Percentiles rank a stretch among this genome's conserved stretches.
Conservation (phyloP, 768 basidiomycete species). For the Ephemerocybe angulata region DNA sequence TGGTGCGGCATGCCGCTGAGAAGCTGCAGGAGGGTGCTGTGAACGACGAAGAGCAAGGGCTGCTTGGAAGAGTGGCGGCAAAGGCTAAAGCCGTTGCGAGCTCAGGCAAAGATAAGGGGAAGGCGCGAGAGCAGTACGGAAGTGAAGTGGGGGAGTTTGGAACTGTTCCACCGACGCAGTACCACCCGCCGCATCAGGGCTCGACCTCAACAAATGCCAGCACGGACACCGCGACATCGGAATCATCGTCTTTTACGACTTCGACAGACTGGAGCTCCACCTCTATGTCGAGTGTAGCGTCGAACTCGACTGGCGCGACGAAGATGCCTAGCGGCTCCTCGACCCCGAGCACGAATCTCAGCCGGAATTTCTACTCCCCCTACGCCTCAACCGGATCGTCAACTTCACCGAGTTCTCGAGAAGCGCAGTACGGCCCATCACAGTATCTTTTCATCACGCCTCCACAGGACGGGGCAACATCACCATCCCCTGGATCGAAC, state of each 20-base stretch:
- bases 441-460: background rate
- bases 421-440: background rate
- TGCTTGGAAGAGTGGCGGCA: conserved; percentile 3
- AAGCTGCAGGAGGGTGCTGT: conserved; percentile 32
- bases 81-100: background rate
- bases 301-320: background rate
- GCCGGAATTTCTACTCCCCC: conserved; percentile 7
- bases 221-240: background rate
- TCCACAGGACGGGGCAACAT: background rate
- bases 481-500: background rate
- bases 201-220: background rate
- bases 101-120: conserved; percentile 7
- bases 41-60: conserved; percentile 15
- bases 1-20: conserved; percentile 18
- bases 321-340: background rate
- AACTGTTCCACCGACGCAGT: background rate
- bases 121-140: conserved; percentile 1
- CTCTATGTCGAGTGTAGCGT: background rate
- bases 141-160: conserved; percentile 6
- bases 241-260: conserved; percentile 4
- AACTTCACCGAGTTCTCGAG: background rate
- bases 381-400: background rate
- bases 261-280: background rate
- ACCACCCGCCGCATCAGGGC: background rate
- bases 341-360: conserved; percentile 8